A percentile compares a stretch with the other conserved stretches of the same genome.
Conservation (phyloP, 2,329 filamentous ascomycete species). For the Meredithiella fracta region DNA sequence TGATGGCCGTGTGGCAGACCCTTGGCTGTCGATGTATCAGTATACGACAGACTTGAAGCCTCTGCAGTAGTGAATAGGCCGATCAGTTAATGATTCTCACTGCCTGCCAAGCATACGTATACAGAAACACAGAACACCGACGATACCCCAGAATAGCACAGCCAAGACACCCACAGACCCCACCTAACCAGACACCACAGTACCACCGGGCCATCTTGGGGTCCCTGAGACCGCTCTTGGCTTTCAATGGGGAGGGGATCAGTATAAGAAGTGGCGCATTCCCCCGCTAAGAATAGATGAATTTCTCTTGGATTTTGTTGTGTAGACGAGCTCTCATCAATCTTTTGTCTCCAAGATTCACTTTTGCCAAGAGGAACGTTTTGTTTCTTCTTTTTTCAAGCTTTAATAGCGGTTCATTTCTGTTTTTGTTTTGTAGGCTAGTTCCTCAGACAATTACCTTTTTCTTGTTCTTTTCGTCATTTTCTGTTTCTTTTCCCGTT, state of each 20-base stretch:
- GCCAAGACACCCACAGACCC: too few species aligned
- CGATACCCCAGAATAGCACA: too few species aligned
- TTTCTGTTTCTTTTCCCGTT: not conserved
- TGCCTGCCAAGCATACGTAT: too few species aligned
- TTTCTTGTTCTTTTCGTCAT: not conserved
- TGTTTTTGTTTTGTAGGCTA: constrained; percentile 18
- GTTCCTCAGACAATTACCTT: constrained; percentile 17
- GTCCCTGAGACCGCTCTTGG: too few species aligned
- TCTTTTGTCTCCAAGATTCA: not conserved
- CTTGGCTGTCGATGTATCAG: too few species aligned
- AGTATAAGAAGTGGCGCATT: not conserved
- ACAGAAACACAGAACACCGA: too few species aligned
- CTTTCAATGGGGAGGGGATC: not conserved
- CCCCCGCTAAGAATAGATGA: not conserved
- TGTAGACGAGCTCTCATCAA: constrained; percentile 6
- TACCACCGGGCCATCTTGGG: not conserved
- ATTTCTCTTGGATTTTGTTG: not conserved
- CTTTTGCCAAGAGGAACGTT: not conserved
- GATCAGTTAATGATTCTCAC: too few species aligned
- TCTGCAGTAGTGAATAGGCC: too few species aligned
- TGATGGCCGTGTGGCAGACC: too few species aligned
- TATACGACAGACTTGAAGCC: too few species aligned
- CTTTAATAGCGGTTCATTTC: not conserved
- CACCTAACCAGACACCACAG: too few species aligned
- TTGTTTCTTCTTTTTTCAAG: not conserved